Evolutionary conservation across 2,329 filamentous ascomycete species (phyloP), one percentile per base, ranked within the genome.

Genomic region (Rhexocercosporidium sp.): DNA sequence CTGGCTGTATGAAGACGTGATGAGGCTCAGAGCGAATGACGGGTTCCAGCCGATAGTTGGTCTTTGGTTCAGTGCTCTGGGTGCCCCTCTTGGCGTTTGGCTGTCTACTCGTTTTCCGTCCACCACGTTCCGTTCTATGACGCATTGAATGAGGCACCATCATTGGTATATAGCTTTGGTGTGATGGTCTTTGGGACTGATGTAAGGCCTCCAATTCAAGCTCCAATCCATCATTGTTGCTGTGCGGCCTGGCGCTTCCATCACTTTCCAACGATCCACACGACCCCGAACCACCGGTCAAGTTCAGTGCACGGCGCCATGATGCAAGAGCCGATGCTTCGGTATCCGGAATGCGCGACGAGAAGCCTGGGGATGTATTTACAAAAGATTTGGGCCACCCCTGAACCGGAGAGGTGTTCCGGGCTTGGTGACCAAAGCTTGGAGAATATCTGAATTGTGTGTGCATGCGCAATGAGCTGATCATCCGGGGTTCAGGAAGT

Each of bases 381-480:
- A 74, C 72, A 62, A 71, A 73, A 12, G 61, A 49, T 7, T 65
- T 68, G 46, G 66, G 66, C 72, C 73, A 74, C n/a, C 62, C 34
- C 7, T 73, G 69, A 12, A 71, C 69, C 12, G 76, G 75, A 5
- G 76, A 76, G 12, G 74, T 66, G 41, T 72, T 76, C 8, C 75
- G 70, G 29, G 75, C 69, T 67, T 77, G 70, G 49, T 77, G 72
- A 3, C 76, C 75, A 61, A 76, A 77, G 34, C 70, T 70, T n/a
- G 76, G 75, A 3, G 75, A 74, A 66, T 75, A 77, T 53, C 72
- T 71, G 63, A 74, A 77, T 37, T 76, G 69, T 2, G 74, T 74
- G 66, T 77, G 75, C 74, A 77, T 73, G 57, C 74, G 69, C 46
- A 77, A 67, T 8, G 75, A 77, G 61, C 75, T 77, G 25, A 77